Base-by-base conservation (phyloP, 148 eudicot genomes). In the Rhododendron ferrugineum region DNA sequence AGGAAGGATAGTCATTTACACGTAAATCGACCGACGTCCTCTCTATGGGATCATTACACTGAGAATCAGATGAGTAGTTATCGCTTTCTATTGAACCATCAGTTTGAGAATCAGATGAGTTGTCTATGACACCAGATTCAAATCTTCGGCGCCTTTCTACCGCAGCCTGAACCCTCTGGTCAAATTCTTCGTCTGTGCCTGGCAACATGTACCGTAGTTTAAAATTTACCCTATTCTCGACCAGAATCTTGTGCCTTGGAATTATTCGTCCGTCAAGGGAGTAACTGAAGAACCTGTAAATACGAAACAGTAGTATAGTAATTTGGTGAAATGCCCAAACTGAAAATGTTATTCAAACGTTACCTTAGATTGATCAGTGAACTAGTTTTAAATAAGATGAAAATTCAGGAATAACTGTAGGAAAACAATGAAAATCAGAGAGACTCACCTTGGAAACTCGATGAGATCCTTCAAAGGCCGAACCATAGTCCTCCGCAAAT, bases 161-260 rank as follows among this genome's bases (percentile, higher is more conserved):
- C 13, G 96, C 95, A 66, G 82, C 95, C 83, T 87, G 84, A 37
- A 97, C 94, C 73, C 93, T 92, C 84, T 84, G 70, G 20, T 83
- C 82, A 64, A 97, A 97, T 26, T 91, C 96, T 52, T 91, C 94
- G 4, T 97, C 94, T 40, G 89, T 86, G 88, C 92, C 89, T 1
- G 93, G 86, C 84, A 97, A 85, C 98, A 97, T 97, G 90, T 97
- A 95, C n/a, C 98, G 92, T 58, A 97, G 92, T 88, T 95, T 95
- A 86, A 97, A 97, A 86, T 95, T 97, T 78, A 97, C 83, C 70
- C 92, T 93, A 85, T 95, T 92, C 56, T 97, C 96, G 58, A 97
- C 93, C 90, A 95, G 60, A 32, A 93, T 84, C 91, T 89, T 94
- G 90, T 97, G 95, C 88, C 99, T 90, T 4, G 96, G 96, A 76